phyloP scores from a whole-genome alignment of 176 grass and related monocot species.

The Areca catechu region DNA sequence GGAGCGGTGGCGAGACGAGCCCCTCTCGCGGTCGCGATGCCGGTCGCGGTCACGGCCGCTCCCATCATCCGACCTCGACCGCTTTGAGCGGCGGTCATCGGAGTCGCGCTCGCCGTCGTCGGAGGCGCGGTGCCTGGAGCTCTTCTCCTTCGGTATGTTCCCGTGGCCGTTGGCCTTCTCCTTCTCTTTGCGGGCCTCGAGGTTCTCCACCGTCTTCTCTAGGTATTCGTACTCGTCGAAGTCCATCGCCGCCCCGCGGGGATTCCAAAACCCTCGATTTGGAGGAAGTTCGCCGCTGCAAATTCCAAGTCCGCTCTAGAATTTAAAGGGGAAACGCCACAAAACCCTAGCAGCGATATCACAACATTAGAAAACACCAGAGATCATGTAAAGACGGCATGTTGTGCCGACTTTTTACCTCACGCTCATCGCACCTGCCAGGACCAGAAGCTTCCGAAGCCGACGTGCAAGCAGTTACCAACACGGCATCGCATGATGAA shows the following conservation, averaged over 20 bases:
- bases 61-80: constrained; percentile 51
- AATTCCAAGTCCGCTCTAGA: too few relatives aligned
- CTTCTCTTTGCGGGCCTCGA: background rate
- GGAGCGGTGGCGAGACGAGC: constrained; percentile 26
- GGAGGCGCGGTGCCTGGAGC: constrained; percentile 43
- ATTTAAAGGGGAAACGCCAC: too few relatives aligned
- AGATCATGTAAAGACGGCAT: too few relatives aligned
- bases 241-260: constrained; percentile 36
- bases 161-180: constrained; percentile 36
- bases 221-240: constrained; percentile 99
- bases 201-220: constrained; percentile 75
- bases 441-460: too few relatives aligned
- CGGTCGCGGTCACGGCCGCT: constrained; percentile 30
- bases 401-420: too few relatives aligned
- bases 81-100: constrained; percentile 52
- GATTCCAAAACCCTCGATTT: constrained; percentile 32
- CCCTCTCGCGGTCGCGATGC: constrained; percentile 20
- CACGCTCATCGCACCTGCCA: too few relatives aligned
- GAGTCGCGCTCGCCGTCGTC: constrained; percentile 40
- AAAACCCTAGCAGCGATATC: too few relatives aligned
- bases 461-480: too few relatives aligned
- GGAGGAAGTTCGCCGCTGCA: background rate
- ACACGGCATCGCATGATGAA: too few relatives aligned
- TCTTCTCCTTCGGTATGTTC: constrained; percentile 17
- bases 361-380: too few relatives aligned